phyloP scores from a whole-genome alignment of 176 grass and related monocot species.

The Bromus sterilis region DNA sequence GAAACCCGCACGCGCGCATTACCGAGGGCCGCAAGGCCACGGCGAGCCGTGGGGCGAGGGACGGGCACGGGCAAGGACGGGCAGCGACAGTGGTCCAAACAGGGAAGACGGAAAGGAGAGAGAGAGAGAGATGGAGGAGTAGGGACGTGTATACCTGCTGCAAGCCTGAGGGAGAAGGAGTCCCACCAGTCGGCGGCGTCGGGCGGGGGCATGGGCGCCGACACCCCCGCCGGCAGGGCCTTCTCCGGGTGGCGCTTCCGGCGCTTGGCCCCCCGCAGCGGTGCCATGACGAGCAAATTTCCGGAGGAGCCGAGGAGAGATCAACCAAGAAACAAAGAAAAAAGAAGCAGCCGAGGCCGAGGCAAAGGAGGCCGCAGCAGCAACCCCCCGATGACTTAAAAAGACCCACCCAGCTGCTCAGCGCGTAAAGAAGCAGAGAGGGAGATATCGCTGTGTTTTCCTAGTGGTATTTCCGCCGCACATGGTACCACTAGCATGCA shows the following conservation, averaged over 20 bases:
- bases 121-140: neutral
- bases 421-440: neutral
- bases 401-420: conserved; percentile 21
- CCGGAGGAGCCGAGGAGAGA: conserved; percentile 22
- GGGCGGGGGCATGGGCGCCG: conserved; percentile 24
- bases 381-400: conserved; percentile 10
- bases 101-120: neutral
- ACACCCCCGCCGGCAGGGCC: conserved; percentile 13
- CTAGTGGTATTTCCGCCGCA: too few species aligned
- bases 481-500: conserved; percentile 29
- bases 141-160: conserved; percentile 42
- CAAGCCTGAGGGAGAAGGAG: conserved; percentile 60
- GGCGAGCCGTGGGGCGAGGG: neutral
- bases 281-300: conserved; percentile 43
- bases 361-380: conserved; percentile 11
- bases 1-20: conserved; percentile 29
- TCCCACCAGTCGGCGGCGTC: conserved; percentile 63
- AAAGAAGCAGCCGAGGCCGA: neutral
- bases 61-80: neutral
- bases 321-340: too few species aligned
- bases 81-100: neutral
- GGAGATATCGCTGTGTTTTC: neutral
- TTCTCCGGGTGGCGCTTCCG: conserved; percentile 38
- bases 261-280: conserved; percentile 55
- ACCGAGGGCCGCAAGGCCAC: conserved; percentile 1